Base-by-base conservation (phyloP, 768 basidiomycete species). In the Vararia minispora region DNA sequence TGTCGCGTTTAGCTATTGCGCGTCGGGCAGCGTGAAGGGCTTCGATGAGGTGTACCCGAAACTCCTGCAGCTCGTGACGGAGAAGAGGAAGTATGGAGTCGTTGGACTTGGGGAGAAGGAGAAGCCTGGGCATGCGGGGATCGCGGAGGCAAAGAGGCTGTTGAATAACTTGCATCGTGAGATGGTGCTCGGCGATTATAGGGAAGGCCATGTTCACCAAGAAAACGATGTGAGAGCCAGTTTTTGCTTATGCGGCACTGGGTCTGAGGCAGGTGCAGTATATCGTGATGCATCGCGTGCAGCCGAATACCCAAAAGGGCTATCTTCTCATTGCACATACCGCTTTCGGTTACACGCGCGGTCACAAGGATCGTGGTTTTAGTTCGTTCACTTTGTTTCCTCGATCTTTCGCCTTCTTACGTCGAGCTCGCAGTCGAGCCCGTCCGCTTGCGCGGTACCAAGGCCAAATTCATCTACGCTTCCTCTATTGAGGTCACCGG, bases 11-110 rank as follows among this genome's bases (percentile, higher is more conserved):
- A 83, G 84, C 25, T 77, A 75, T 50, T 85, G 76, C 17, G 95
- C 85, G 4, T 73, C 87, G 40, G 95, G 91, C 2, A 91, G 87
- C 12, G 90, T 91, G 48, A 95, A 97, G 58, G 95, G 94, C 14
- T 95, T 94, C 53, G 95, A 99, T 51, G 95, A 99, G 49, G 59
- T 99, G 16, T 97, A 98, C 54, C 94, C 94, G 3, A 94, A 90
- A 56, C 60, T 94, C n/a, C 60, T 99, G 25, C 74, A 95, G 54
- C 65, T 99, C 34, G 95, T 98, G 8, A 66, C 63, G 11, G 95
- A 99, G 57, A 79, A 74, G 52, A 68, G 90, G 44, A 57, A 58
- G 46, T 99, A 99, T 52, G 79, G 86, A 47, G 49, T 84, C 11
- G 76, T 75, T 0, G 70, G 68, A 2, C 57, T 78, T 8, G 55